Evolutionary conservation across 345 rosid genomes (phyloP), one percentile per base, ranked within the genome.

Genomic region (Cochlearia excelsa): DNA sequence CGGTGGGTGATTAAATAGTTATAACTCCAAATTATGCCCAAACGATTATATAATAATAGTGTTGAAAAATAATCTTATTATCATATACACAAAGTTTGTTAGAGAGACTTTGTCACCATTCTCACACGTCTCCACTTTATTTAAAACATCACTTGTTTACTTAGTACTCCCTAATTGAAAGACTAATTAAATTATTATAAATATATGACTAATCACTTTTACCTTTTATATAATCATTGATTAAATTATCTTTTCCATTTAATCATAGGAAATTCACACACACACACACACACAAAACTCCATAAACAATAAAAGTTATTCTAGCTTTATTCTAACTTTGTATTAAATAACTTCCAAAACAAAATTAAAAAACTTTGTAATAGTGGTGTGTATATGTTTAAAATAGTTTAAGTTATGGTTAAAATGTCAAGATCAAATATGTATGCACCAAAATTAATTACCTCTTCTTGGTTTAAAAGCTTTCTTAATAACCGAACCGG

Each of bases 401-500:
- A 27, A 6, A 3, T 40, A n/a, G 33, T 2, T 54, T 31, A 33
- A 2, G 3, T 48, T 47, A 39, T 8, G 58, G 74, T 61, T 62
- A 55, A 52, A 34, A 38, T 47, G 60, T 71, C 59, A 48, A 43
- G 3, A 38, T 35, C 59, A 55, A 6, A 38, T 50, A 64, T 27
- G 31, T 61, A 28, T 10, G 30, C 23, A 41, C 27, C 9, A 30
- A 39, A 43, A 3, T 3, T 46, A 33, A 33, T 53, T 84, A 87
- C 95, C 95, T 87, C 95, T 82, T 61, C 81, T 82, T 54, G 77
- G 80, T 46, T 79, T 79, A 39, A 69, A 60, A 1, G 83, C 16
- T 54, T 65, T 65, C 35, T 52, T 59, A 3, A 73, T 78, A 9
- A 73, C 84, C 38, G 75, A 72, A 16, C 63, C 69, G 38, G 9